A percentile compares a stretch with the other conserved stretches of the same genome.
These are phyloP conservation scores for Harringtonia aguacate DNA, from an alignment of 2,329 filamentous ascomycete species.

Conservation along the genomic window DNA sequence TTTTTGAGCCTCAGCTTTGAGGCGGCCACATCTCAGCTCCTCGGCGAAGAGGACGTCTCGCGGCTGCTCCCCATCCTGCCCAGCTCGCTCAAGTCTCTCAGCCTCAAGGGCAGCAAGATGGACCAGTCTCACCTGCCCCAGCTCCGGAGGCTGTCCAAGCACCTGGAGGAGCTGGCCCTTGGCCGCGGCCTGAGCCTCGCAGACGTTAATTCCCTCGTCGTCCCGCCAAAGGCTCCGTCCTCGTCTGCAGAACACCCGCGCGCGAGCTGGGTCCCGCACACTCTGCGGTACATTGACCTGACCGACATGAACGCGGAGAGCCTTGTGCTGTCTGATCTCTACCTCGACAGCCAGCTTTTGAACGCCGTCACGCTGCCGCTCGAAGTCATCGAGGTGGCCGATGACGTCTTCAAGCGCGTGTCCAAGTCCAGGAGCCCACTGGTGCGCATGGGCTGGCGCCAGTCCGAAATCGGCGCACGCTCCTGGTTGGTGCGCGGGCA, in stretches of 20 bases:
- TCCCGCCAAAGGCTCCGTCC: conserved; percentile 28
- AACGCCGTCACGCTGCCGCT: conserved; percentile 53
- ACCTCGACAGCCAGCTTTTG: conserved; percentile 43
- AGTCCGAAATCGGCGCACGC: conserved; percentile 56
- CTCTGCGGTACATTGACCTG: conserved; percentile 66
- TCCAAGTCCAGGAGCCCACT: conserved; percentile 53
- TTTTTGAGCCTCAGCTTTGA: conserved; percentile 68
- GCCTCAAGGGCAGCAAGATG: conserved; percentile 65
- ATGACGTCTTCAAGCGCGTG: conserved; percentile 55
- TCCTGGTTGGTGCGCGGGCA: conserved; percentile 55
- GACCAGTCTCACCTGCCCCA: conserved; percentile 50
- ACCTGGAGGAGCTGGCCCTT: conserved; percentile 66
- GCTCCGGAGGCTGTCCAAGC: conserved; percentile 55
- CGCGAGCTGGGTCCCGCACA: conserved; percentile 41
- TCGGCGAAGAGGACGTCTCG: conserved; percentile 55
- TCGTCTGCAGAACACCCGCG: conserved; percentile 1
- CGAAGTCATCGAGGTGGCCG: conserved; percentile 64
- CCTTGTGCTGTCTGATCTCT: conserved; percentile 44
- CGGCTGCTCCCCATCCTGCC: conserved; percentile 57
- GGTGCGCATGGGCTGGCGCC: conserved; percentile 54
- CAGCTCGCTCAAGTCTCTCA: conserved; percentile 58
- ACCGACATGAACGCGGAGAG: conserved; percentile 57
- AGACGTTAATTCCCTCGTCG: conserved; percentile 57
- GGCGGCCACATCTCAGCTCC: conserved; percentile 58
- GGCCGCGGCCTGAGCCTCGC: conserved; percentile 55